Base-by-base conservation (phyloP, 805 yeast genomes). In the Groenewaldozyma tartarivorans region DNA sequence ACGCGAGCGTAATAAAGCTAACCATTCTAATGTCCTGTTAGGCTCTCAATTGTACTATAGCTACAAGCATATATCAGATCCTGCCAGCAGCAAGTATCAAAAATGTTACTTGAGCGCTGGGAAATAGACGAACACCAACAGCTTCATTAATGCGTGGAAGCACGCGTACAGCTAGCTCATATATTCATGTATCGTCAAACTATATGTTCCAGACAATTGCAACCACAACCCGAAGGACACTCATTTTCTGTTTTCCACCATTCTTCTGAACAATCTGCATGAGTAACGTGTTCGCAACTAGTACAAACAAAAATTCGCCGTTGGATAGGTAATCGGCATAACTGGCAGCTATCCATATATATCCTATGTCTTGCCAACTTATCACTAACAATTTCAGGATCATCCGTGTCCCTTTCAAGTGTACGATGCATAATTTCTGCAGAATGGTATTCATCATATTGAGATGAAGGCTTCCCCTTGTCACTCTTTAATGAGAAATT, bases 221-320 rank as follows among this genome's bases (percentile, higher is more conserved):
- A 86, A 0, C 94, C 94, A 65, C 95, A 86, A 0, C 95, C 95
- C 35, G 82, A 72, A 0, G 94, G 79, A 59, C 95, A 85, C 51
- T 80, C 82, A 0, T 66, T 62, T 5, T 61, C 60, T 81, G 55
- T 49, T 13, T 60, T 58, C 85, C 94, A 86, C 96, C 97, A 88
- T 38, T 70, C 70, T 16, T 69, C 61, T 0, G 94, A 92, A 63
- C 97, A 88, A 18, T 66, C 65, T 2, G 84, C 72, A 56, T 88
- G 97, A 49, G 82, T 53, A 2, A 83, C 66, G 60, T 90, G 96
- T 42, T 77, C 81, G 60, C 97, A 88, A 20, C 65, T 64, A 4
- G 74, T 69, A 54, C 97, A 88, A 0, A 75, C 71, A 22, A 79
- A 76, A 22, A 81, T 67, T 47, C 81, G 63, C 46, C 79, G 77